Evolutionary conservation across 1,284 basidiomycete species (phyloP).

Genomic region (Trichosporon faecale): DNA sequence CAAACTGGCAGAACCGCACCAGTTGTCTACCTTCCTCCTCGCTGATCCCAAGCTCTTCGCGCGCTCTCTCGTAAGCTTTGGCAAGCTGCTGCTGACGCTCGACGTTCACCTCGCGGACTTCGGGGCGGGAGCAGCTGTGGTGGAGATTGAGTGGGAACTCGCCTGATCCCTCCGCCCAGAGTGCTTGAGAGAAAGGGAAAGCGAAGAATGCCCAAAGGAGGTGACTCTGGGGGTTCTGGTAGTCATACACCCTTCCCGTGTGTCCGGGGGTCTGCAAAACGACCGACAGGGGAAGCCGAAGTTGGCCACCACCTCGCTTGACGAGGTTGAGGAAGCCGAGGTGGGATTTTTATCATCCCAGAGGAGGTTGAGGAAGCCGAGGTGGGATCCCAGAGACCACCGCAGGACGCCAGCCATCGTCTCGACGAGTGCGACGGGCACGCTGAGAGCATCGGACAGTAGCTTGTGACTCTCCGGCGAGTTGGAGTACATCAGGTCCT

Average conservation of each 20-base stretch:
- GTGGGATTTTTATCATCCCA: too few relatives aligned
- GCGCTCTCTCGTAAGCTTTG: not conserved
- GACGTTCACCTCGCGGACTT: too few relatives aligned
- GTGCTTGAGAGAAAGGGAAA: not conserved
- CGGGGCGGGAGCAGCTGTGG: too few relatives aligned
- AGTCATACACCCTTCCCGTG: not conserved
- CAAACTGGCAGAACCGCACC: not conserved
- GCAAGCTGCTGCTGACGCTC: not conserved
- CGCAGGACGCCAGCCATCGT: not conserved
- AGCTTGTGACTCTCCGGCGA: not conserved
- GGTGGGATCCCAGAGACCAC: not conserved
- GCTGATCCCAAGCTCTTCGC: not conserved
- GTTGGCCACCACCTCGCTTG: not conserved
- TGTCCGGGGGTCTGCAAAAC: not conserved
- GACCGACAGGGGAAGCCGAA: not conserved
- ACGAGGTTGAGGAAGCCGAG: not conserved
- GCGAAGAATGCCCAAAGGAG: not conserved
- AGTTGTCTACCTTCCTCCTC: not conserved
- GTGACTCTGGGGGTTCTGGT: not conserved
- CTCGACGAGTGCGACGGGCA: not conserved
- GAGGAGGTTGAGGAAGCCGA: not conserved
- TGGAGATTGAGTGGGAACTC: not conserved
- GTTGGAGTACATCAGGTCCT: not conserved
- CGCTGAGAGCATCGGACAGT: not conserved
- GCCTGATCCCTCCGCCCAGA: not conserved